Evolutionary conservation across 2,329 filamentous ascomycete species (phyloP), one percentile per base, ranked within the genome.

Genomic region (Penicillium sp.): DNA sequence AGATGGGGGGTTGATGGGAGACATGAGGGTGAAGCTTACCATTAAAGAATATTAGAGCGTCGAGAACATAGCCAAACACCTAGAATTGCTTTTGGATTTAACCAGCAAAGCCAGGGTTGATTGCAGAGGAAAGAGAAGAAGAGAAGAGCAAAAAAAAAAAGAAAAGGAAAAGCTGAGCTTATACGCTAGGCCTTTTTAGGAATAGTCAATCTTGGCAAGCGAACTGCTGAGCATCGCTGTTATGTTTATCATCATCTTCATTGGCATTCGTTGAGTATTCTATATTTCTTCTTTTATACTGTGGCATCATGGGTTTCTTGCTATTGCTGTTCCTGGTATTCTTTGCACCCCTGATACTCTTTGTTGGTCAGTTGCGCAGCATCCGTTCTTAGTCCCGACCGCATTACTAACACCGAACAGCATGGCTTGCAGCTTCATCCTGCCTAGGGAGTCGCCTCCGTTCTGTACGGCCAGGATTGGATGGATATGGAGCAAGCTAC

Each of bases 401-500:
- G 33, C n/a, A 35, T 56, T 42, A 50, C 67, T 72, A 58, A 75
- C 64, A 66, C 45, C 40, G 12, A 42, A 55, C 59, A 75, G 82
- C 71, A 40, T 83, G 80, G 65, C 78, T 85, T 43, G 80, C 78
- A 40, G 70, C 84, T 38, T 84, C 82, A 3, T 83, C 81, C 9
- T 85, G 81, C 62, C 72, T 85, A 42, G 83, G 83, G 25, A 79
- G 82, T 62, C 73, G 77, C 35, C 77, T 85, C 62, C 80, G 81
- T 52, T 77, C 74, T 21, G 67, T 77, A 42, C 77, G 77, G 54
- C 73, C 77, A 49, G 74, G 76, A 35, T 63, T 77, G 47, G 74
- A 75, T 48, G 78, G 79, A 2, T 86, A 84, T 63, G 84, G 82
- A 41, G 76, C 80, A 50, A 80, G 80, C 61, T 86, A 86, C 63